These are phyloP conservation scores for Dysphania ambrosioides DNA, from an alignment of 148 eudicot genomes.

Conservation along the genomic window DNA sequence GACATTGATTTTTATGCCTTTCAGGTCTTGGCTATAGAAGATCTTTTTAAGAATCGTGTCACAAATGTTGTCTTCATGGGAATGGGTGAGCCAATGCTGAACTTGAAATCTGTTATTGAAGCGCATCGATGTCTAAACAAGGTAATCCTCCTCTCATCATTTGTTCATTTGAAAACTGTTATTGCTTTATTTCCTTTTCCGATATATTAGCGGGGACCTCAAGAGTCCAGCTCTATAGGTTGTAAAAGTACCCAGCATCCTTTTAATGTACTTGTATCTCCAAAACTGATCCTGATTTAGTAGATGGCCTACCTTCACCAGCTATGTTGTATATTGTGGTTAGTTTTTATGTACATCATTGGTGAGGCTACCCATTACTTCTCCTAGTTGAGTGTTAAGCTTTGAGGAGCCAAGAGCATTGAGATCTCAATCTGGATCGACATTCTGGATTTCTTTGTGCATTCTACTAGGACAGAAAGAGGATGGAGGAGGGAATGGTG, in stretches of 20 bases:
- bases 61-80: conserved; percentile 99
- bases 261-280: background rate
- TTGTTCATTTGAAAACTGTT: background rate
- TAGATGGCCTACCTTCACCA: background rate
- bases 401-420: background rate
- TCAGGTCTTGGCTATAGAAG: conserved; percentile 96
- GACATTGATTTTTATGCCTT: conserved; percentile 1
- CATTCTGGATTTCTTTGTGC: background rate
- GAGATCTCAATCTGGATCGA: background rate
- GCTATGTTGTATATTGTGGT: background rate
- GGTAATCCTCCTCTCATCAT: conserved; percentile 32
- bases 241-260: background rate
- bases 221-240: background rate
- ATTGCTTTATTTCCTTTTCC: background rate
- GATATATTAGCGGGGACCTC: background rate
- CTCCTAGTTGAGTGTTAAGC: background rate
- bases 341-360: background rate
- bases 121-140: conserved; percentile 93
- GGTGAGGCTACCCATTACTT: background rate
- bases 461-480: background rate
- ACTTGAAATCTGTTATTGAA: conserved; percentile 86
- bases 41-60: conserved; percentile 73
- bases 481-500: background rate
- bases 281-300: background rate
- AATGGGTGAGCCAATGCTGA: conserved; percentile 99